Evolutionary conservation across 1,284 basidiomycete species (phyloP).

Genomic region (Cryptococcus jaspeensis): DNA sequence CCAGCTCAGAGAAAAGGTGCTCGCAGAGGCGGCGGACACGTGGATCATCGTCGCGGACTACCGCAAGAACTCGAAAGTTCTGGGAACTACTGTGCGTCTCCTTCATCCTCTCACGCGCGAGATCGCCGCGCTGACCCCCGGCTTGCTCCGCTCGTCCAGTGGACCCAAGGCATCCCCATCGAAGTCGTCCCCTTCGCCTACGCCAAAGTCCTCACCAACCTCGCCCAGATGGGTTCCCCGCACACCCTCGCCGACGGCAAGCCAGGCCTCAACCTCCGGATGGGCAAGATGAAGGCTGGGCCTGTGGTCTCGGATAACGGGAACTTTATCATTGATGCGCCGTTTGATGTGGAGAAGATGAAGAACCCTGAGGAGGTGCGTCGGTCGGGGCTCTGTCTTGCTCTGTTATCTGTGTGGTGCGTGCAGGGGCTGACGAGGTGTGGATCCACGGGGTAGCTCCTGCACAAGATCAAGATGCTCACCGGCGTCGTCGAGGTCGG

Average conservation of each 20-base stretch:
- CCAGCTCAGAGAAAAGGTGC: constrained; percentile 93
- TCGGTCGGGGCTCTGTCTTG: constrained; percentile 15
- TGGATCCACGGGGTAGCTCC: constrained; percentile 56
- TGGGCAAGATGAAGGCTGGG: constrained; percentile 65
- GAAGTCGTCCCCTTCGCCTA: constrained; percentile 98
- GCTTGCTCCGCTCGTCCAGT: constrained; percentile 57
- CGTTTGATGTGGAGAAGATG: constrained; percentile 71
- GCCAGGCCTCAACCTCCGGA: constrained; percentile 68
- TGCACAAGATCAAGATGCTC: constrained; percentile 76
- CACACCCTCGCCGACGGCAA: constrained; percentile 30
- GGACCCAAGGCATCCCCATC: constrained; percentile 84
- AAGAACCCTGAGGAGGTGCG: constrained; percentile 66
- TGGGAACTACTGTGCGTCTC: constrained; percentile 74
- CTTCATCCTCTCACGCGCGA: background rate
- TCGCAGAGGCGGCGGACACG: constrained; percentile 92
- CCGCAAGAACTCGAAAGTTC: constrained; percentile 79
- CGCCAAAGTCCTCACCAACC: constrained; percentile 70
- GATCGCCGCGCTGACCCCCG: background rate
- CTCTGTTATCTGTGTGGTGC: background rate
- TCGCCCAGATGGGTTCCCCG: constrained; percentile 58
- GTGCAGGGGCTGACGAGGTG: background rate
- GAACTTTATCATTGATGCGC: constrained; percentile 92
- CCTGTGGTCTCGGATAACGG: constrained; percentile 96
- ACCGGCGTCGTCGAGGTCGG: constrained; percentile 98
- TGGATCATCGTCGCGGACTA: constrained; percentile 96